These are phyloP conservation scores for Cicer pinnatifidum DNA, from an alignment of 306 rosid genomes.

Conservation along the genomic window DNA sequence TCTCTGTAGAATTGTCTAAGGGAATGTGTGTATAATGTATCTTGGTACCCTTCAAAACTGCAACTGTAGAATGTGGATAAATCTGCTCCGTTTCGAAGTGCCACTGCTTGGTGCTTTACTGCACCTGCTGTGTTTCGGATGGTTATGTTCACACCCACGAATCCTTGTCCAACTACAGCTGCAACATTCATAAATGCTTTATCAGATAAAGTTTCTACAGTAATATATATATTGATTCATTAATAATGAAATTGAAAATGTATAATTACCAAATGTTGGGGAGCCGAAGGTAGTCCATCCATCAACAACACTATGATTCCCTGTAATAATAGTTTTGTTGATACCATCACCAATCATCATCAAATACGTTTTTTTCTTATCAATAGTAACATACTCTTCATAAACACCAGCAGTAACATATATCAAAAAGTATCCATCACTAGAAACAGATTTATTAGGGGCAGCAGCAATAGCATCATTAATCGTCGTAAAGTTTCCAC, in stretches of 20 bases:
- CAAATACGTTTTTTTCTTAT: conserved; percentile 67
- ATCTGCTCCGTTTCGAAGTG: conserved; percentile 81
- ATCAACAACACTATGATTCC: conserved; percentile 79
- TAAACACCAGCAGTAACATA: conserved; percentile 83
- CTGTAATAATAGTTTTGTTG: conserved; percentile 76
- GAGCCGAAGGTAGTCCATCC: conserved; percentile 91
- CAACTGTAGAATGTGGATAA: conserved; percentile 83
- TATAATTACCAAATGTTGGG: conserved; percentile 72
- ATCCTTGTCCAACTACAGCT: conserved; percentile 79
- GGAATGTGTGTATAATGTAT: conserved; percentile 80
- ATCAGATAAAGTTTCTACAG: neutral
- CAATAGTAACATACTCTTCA: conserved; percentile 68
- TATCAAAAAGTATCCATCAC: conserved; percentile 71
- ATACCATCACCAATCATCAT: conserved; percentile 92
- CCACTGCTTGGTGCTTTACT: conserved; percentile 86
- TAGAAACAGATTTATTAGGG: conserved; percentile 64
- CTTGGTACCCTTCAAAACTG: conserved; percentile 91
- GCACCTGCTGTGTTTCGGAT: conserved; percentile 90
- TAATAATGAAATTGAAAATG: neutral
- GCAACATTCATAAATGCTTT: conserved; percentile 12
- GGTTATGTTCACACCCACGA: conserved; percentile 82
- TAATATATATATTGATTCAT: too few relatives aligned
- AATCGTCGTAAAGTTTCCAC: conserved; percentile 76
- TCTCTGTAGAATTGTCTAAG: conserved; percentile 87
- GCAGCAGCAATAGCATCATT: conserved; percentile 81